Evolutionary conservation across 495 filamentous ascomycete genomes (phyloP), one percentile per base, ranked within the genome.

Genomic region (Penicillium salamii): DNA sequence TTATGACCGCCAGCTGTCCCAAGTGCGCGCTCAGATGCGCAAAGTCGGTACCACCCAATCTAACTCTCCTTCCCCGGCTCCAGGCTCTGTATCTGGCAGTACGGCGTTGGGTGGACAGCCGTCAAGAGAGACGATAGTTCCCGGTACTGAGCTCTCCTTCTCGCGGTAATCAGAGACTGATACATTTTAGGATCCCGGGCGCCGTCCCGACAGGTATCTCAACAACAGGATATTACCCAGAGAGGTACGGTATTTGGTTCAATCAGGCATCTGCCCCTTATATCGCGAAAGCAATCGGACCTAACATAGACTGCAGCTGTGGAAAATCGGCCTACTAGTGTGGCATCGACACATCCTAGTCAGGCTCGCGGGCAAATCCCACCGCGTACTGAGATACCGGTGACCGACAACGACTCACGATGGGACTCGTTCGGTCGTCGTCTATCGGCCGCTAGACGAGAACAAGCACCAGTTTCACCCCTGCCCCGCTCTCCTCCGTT

Each of bases 11-110:
- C 90, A 97, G 67, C 76, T 95, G 6, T 86, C 86, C 0, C 87
- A 96, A 63, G 87, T 96, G 29, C 82, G 88, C 55, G 90, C 89
- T 6, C 91, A 97, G 70, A 91, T 98, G 80, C 80, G 85, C 41
- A 92, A 85, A 68, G 84, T 87, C 23, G 77, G 79, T 20, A 73
- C 68, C 24, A 67, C 77, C 12, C 66, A 72, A 19, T 74, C 74
- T 26, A 70, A 64, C 24, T 63, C 75, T 3, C 59, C 75, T 1
- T 74, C 74, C 11, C 74, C 77, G 15, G 67, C 66, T 14, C 78
- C 74, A 23, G 78, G 78, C 12, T 78, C 74, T 39, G 63, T 69
- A 13, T 75, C 74, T 17, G 74, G 69, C 0, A 80, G 78, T 46
- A 67, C 72, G 19, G 74, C 70, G 31, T 65, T 77, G 8, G 71